Conservation (phyloP, 306 rosid genomes). For the Styphnolobium japonicum region DNA sequence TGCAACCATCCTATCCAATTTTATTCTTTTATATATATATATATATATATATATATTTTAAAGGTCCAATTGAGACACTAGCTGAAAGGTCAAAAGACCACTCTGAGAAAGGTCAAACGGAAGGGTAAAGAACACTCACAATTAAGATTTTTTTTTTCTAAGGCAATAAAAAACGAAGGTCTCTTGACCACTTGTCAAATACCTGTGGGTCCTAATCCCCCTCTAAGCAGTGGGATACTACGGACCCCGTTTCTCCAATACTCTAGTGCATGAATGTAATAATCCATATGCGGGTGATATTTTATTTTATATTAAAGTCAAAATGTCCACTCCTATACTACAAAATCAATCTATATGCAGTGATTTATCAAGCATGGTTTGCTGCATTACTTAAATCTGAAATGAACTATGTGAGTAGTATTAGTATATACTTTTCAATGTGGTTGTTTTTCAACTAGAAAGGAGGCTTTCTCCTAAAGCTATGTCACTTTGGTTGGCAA, state of each 20-base stretch:
- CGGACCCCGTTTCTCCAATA: not conserved
- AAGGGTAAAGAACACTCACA: not conserved
- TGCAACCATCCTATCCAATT: no score
- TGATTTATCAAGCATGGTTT: not conserved
- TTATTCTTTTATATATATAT: no score
- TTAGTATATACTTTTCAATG: not conserved
- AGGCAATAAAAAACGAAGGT: not conserved
- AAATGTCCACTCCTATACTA: not conserved
- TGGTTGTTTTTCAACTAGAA: not conserved
- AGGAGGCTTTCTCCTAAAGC: no score
- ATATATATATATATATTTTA: no score
- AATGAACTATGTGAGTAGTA: not conserved
- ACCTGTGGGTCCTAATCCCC: slow-evolving; percentile 1
- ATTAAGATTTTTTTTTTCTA: not conserved
- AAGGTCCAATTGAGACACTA: no score
- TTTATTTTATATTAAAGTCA: not conserved
- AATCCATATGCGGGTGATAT: not conserved
- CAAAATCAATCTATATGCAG: not conserved
- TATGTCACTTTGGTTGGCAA: no score
- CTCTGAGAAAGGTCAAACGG: no score
- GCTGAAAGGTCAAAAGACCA: no score
- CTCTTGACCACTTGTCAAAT: slow-evolving; percentile 10
- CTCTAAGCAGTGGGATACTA: slow-evolving; percentile 26
- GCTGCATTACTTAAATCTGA: not conserved
- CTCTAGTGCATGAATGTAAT: slow-evolving; percentile 1